Conservation (phyloP, 495 filamentous ascomycete genomes). For the Aspergillus leporis region DNA sequence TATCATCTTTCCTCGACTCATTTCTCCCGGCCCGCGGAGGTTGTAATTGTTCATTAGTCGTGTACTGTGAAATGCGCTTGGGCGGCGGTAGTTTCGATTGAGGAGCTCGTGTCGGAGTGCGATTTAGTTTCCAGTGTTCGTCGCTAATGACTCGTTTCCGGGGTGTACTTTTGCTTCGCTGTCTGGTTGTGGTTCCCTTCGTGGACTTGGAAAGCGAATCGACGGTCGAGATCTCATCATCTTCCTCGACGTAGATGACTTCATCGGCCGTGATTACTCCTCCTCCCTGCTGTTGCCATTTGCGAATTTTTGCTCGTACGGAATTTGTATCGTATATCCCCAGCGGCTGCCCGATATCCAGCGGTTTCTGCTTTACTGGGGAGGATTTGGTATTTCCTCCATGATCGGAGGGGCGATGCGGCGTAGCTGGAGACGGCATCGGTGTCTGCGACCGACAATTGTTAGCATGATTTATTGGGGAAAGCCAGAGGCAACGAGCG, state of each 20-base stretch:
- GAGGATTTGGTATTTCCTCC: conserved; percentile 39
- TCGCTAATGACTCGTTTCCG: conserved; percentile 81
- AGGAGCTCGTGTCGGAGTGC: conserved; percentile 47
- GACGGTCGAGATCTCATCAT: conserved; percentile 30
- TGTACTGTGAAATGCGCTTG: conserved; percentile 46
- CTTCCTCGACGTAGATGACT: conserved; percentile 38
- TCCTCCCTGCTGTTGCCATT: conserved; percentile 73
- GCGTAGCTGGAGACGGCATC: conserved; percentile 49
- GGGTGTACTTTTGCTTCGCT: conserved; percentile 56
- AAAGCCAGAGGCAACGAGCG: neutral
- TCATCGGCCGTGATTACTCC: conserved; percentile 54
- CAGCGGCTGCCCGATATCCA: conserved; percentile 54
- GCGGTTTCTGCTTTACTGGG: conserved; percentile 36
- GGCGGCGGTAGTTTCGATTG: conserved; percentile 53
- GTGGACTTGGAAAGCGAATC: conserved; percentile 29
- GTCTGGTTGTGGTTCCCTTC: conserved; percentile 24
- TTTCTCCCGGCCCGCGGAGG: conserved; percentile 20
- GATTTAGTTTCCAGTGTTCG: conserved; percentile 67
- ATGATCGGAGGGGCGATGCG: conserved; percentile 41
- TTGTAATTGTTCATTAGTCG: conserved; percentile 36
- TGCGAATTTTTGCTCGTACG: conserved; percentile 69
- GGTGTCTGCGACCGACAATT: conserved; percentile 26
- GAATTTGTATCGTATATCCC: conserved; percentile 57
- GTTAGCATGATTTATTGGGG: conserved; percentile 21
- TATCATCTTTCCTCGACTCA: conserved; percentile 26